These are phyloP conservation scores for Geotrichum bryndzae DNA, from an alignment of 1,139 yeast species.

Conservation along the genomic window DNA sequence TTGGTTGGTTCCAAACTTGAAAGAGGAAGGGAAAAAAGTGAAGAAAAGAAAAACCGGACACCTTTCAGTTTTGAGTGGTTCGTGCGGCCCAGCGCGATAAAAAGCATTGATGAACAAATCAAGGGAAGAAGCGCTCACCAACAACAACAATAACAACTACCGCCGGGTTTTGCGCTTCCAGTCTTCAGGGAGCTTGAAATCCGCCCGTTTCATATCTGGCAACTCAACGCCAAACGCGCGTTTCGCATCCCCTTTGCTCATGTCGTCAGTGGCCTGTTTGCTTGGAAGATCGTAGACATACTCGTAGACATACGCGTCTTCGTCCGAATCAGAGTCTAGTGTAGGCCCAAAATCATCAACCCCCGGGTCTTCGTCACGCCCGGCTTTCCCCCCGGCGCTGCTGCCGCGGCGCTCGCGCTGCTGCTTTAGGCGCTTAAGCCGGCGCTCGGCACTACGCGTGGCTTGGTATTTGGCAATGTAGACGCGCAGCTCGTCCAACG, in stretches of 20 bases:
- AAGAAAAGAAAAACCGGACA: no score
- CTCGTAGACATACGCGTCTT: conserved; percentile 1
- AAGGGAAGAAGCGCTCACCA: not conserved
- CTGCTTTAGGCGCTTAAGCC: not conserved
- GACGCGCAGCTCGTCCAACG: conserved; percentile 46
- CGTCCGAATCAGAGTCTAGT: not conserved
- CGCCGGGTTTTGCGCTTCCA: conserved; percentile 41
- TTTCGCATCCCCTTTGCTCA: not conserved
- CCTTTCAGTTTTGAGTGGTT: no score
- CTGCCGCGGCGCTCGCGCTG: not conserved
- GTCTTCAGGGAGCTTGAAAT: conserved; percentile 75
- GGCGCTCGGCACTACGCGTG: conserved; percentile 5
- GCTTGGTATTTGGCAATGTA: conserved; percentile 40
- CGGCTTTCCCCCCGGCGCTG: not conserved
- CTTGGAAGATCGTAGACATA: conserved; percentile 16
- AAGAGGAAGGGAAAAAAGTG: not conserved
- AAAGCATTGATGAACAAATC: no score
- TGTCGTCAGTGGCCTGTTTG: not conserved
- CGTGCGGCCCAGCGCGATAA: no score
- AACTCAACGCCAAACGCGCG: conserved; percentile 26
- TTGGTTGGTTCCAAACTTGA: conserved; percentile 54
- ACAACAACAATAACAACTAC: not conserved
- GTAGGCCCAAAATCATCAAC: conserved; percentile 12
- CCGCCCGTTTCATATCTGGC: conserved; percentile 50
- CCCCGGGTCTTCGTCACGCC: conserved; percentile 9